Conservation (phyloP, 2,329 filamentous ascomycete genomes). For the Penicillium polonicum region DNA sequence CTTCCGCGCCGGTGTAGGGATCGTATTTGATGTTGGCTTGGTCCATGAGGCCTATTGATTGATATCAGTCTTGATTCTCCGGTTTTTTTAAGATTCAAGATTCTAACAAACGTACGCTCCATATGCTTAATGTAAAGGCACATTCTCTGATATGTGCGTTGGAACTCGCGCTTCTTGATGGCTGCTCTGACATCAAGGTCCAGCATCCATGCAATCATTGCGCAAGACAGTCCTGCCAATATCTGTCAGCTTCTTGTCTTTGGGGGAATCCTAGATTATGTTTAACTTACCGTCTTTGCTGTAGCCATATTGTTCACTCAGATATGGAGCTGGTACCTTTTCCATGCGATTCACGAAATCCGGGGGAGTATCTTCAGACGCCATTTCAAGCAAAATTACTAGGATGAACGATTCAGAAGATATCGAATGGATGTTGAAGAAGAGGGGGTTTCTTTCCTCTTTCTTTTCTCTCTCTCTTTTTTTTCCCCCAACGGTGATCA, state of each 20-base stretch:
- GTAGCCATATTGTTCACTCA: neutral
- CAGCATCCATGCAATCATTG: conserved; percentile 10
- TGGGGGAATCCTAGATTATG: neutral
- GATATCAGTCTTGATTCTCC: neutral
- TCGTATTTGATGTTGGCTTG: neutral
- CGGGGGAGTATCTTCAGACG: neutral
- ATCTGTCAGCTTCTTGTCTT: neutral
- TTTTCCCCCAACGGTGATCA: neutral
- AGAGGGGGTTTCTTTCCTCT: neutral
- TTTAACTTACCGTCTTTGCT: neutral
- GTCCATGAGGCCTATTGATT: neutral
- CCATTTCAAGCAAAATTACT: neutral
- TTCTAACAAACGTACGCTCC: conserved; percentile 1
- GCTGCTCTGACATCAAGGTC: conserved; percentile 5
- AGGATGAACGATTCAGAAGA: neutral
- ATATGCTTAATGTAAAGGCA: conserved; percentile 10
- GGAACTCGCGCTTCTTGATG: conserved; percentile 6
- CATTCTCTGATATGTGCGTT: conserved; percentile 3
- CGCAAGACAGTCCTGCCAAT: neutral
- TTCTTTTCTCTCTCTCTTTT: no score
- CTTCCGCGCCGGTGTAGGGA: neutral
- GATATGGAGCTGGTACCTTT: conserved; percentile 6
- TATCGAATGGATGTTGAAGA: neutral
- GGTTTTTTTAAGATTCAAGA: no score
- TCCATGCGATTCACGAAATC: conserved; percentile 5